Conservation (phyloP, 1,139 yeast genomes). For the Pichia sp. region DNA sequence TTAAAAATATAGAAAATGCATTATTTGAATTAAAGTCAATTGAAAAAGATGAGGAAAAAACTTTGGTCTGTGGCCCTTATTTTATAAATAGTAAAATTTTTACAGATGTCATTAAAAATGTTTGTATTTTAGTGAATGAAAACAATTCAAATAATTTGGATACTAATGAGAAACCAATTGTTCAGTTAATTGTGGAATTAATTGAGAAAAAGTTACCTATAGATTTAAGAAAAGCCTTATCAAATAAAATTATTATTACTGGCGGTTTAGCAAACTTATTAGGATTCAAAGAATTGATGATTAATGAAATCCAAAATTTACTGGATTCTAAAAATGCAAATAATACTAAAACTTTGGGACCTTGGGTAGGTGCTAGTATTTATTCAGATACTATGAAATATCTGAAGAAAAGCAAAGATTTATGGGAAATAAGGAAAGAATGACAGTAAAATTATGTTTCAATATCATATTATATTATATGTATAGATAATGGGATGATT, state of each 20-base stretch:
- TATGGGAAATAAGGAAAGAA: constrained; percentile 21
- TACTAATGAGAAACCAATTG: constrained; percentile 6
- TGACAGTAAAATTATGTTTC: too few species aligned
- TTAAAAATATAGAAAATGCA: constrained; percentile 11
- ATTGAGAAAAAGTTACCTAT: constrained; percentile 31
- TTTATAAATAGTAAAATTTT: constrained; percentile 18
- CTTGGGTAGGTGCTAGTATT: constrained; percentile 61
- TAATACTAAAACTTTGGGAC: constrained; percentile 36
- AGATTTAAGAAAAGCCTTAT: constrained; percentile 37
- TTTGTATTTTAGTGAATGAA: not conserved
- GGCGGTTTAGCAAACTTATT: constrained; percentile 41
- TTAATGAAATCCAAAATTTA: not conserved
- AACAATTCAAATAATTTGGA: not conserved
- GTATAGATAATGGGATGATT: too few species aligned
- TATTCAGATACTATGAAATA: constrained; percentile 33
- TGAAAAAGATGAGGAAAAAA: constrained; percentile 14
- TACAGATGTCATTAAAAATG: constrained; percentile 19
- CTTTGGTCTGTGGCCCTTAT: constrained; percentile 5
- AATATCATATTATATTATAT: too few species aligned
- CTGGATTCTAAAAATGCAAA: not conserved
- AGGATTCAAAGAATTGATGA: constrained; percentile 32
- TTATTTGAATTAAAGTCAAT: not conserved
- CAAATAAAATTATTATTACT: constrained; percentile 38
- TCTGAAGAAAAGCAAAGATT: constrained; percentile 17
- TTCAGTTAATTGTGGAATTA: constrained; percentile 6